A percentile compares a stretch with the other conserved stretches of the same genome.
These are phyloP conservation scores for Hymenoscyphus occultus DNA, from an alignment of 2,329 filamentous ascomycete genomes.

Conservation along the genomic window DNA sequence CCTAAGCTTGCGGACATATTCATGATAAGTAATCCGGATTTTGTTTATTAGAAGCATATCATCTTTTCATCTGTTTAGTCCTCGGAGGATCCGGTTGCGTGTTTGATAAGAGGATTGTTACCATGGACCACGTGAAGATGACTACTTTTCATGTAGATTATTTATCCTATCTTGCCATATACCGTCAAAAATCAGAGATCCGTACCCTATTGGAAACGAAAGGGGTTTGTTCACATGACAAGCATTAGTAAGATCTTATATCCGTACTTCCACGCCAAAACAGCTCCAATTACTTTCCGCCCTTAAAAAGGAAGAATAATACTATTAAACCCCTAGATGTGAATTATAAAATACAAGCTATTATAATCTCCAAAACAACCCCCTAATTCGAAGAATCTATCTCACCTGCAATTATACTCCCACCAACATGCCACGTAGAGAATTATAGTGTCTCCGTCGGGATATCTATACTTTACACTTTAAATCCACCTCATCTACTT, in stretches of 20 bases:
- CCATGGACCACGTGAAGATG: conserved; percentile 4
- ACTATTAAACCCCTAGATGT: no score
- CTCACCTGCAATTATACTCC: no score
- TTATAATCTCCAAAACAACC: no score
- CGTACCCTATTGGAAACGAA: neutral
- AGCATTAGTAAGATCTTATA: no score
- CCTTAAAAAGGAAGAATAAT: no score
- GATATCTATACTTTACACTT: no score
- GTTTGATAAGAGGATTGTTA: neutral
- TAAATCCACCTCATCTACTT: neutral
- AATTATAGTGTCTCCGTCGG: no score
- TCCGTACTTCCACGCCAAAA: no score
- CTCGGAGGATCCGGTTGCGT: conserved; percentile 10
- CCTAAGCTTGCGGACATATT: neutral
- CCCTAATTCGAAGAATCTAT: no score
- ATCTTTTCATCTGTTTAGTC: conserved; percentile 1
- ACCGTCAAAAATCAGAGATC: neutral
- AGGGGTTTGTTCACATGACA: neutral
- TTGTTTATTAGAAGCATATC: neutral
- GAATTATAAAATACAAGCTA: no score
- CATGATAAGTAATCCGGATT: neutral
- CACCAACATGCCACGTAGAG: no score
- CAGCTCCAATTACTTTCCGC: no score
- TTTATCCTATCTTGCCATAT: neutral
- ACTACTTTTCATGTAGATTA: neutral